Base-by-base conservation (phyloP, 495 filamentous ascomycete genomes). In the Elaphomyces granulatus region DNA sequence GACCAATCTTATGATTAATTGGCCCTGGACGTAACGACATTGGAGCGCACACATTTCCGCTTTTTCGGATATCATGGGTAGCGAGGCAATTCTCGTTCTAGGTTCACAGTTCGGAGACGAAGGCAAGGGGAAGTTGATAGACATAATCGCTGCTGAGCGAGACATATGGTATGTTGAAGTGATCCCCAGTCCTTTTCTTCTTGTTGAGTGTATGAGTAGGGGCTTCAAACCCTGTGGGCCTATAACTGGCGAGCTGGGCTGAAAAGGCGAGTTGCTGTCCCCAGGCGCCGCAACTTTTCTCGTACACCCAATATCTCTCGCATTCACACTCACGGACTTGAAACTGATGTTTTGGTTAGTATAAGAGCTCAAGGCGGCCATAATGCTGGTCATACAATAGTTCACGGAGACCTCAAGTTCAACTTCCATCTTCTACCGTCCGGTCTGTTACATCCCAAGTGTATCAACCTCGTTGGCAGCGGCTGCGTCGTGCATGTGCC, bases 401-500 rank as follows among this genome's bases (percentile, higher is more conserved):
- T 80, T 45, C 71, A 73, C 48, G 67, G 76, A 37, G 62, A 67
- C 30, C 57, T 69, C 36, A 74, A 70, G 26, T 79, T 76, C 51
- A 68, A 78, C 55, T 84, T 85, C 60, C 84, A 88, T 61, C 74
- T 79, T 46, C 67, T 80, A 33, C 77, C 76, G 42, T 64, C 59
- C 44, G 68, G 67, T 49, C 76, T 94, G 8, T 66, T 92, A 42
- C 83, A 82, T 49, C 83, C 80, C 2, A 64, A 63, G 39, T 83
- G 75, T 58, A 66, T 78, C 46, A 94, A 90, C 65, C 64, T 95
- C 35, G 83, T 94, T 57, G 86, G 86, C 37, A 79, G 80, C 42
- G 84, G 84, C 39, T 79, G 79, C 36, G 86, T 93, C 40, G 72
- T 94, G 41, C 81, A 94, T 66, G 68, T 92, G 34, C 81, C 81